Conservation (phyloP, 1,139 yeast genomes). For the Saccharomyces uvarum region DNA sequence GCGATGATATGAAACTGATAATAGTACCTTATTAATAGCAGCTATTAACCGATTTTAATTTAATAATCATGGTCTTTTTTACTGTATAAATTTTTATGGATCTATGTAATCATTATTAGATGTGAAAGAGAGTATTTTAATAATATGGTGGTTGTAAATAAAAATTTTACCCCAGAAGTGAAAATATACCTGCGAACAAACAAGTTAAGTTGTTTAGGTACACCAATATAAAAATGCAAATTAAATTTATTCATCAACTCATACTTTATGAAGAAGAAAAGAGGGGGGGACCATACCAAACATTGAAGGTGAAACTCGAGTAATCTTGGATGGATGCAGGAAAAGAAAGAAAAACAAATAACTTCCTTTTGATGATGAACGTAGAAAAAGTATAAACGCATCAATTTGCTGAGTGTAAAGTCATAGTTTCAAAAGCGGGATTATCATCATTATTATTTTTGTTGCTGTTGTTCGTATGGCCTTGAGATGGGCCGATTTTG, state of each 20-base stretch:
- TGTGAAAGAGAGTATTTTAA: not conserved
- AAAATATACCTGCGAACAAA: not conserved
- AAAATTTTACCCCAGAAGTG: not conserved
- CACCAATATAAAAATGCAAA: not conserved
- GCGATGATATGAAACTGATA: not conserved
- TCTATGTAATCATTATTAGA: not conserved
- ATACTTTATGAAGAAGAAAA: not conserved
- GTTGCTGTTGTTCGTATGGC: conserved; percentile 1
- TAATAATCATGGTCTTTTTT: not conserved
- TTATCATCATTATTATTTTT: conserved; percentile 6
- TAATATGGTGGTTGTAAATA: not conserved
- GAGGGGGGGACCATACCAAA: not conserved
- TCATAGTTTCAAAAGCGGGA: not conserved
- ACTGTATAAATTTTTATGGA: not conserved
- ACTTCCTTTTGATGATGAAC: not conserved
- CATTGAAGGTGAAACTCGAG: not conserved
- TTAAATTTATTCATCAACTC: not conserved
- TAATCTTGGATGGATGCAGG: not conserved
- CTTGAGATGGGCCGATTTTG: not conserved
- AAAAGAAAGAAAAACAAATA: not conserved
- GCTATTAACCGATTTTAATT: not conserved
- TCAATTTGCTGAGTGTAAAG: not conserved
- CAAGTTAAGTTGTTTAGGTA: not conserved
- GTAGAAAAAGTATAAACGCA: not conserved
- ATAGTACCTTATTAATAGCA: not conserved